Conservation (phyloP, 108 stramenopile species). For the Nitzschia sp. region DNA sequence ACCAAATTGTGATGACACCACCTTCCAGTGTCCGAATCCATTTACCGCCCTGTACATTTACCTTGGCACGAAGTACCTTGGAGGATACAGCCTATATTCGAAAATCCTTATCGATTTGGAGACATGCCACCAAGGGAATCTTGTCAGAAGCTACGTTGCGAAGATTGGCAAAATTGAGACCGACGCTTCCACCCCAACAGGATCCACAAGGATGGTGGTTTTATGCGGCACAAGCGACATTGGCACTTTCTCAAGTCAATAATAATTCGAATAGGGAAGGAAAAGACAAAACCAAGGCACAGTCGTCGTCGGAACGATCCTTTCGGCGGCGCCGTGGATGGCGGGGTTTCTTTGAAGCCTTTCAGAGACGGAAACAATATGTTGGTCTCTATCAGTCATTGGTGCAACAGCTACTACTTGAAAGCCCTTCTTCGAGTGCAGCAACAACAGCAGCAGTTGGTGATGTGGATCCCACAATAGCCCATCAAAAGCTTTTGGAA, state of each 20-base stretch:
- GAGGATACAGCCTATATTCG: conserved; percentile 75
- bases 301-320: not conserved
- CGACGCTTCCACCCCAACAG: conserved; percentile 25
- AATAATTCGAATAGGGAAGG: not conserved
- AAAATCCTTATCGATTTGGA: conserved; percentile 58
- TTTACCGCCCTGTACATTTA: conserved; percentile 58
- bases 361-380: conserved; percentile 45
- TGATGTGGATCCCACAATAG: not conserved
- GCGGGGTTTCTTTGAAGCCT: conserved; percentile 45
- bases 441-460: too few species aligned
- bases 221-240: conserved; percentile 57
- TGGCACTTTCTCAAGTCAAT: conserved; percentile 28
- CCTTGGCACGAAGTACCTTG: conserved; percentile 49
- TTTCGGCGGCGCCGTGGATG: conserved; percentile 47
- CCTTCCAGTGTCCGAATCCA: conserved; percentile 23
- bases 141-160: conserved; percentile 34
- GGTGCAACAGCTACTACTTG: not conserved
- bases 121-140: conserved; percentile 31
- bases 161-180: conserved; percentile 41
- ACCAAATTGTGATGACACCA: conserved; percentile 8
- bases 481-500: conserved; percentile 36
- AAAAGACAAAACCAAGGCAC: not conserved
- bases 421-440: not conserved
- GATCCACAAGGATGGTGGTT: conserved; percentile 66
- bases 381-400: conserved; percentile 42